Percentiles rank a stretch among this genome's conserved stretches.
Conservation (phyloP, 1,284 basidiomycete species). For the Leccinum solheimii region DNA sequence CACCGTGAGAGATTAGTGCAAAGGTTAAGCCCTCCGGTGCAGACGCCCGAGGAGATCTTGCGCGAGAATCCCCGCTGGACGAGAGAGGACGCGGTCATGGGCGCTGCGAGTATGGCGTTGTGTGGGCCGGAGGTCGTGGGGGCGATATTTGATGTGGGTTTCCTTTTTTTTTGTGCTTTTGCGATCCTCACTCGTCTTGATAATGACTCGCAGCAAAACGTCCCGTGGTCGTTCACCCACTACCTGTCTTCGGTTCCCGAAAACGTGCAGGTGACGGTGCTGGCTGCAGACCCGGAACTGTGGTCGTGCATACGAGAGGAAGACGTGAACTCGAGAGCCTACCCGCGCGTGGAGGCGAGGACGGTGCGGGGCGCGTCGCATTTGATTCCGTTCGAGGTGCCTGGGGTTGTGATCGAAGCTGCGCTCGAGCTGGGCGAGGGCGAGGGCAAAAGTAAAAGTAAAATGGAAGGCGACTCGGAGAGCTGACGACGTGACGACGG, state of each 20-base stretch:
- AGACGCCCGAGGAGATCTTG: not conserved
- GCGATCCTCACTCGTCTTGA: not conserved
- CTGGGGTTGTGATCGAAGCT: not conserved
- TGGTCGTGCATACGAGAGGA: slow-evolving; percentile 4
- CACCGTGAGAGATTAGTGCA: not conserved
- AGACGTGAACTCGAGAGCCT: slow-evolving; percentile 5
- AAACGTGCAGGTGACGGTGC: slow-evolving; percentile 17
- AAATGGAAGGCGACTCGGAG: not conserved
- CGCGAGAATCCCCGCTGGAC: not conserved
- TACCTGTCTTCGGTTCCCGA: slow-evolving; percentile 3
- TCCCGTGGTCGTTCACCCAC: slow-evolving; percentile 19
- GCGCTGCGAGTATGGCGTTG: not conserved
- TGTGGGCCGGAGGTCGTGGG: not conserved
- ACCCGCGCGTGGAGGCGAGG: slow-evolving; percentile 11
- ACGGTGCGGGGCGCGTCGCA: slow-evolving; percentile 12
- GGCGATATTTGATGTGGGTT: slow-evolving; percentile 7
- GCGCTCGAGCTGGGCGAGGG: not conserved
- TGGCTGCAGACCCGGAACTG: slow-evolving; percentile 19
- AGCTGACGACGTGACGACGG: too few relatives aligned
- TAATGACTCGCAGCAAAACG: not conserved
- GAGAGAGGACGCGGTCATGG: slow-evolving; percentile 1
- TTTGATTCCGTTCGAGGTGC: slow-evolving; percentile 11
- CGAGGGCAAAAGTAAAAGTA: not conserved
- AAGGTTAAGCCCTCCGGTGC: not conserved
- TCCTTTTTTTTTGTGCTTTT: not conserved